phyloP scores from a whole-genome alignment of 2,329 filamentous ascomycete species.

The Apiospora koreana region DNA sequence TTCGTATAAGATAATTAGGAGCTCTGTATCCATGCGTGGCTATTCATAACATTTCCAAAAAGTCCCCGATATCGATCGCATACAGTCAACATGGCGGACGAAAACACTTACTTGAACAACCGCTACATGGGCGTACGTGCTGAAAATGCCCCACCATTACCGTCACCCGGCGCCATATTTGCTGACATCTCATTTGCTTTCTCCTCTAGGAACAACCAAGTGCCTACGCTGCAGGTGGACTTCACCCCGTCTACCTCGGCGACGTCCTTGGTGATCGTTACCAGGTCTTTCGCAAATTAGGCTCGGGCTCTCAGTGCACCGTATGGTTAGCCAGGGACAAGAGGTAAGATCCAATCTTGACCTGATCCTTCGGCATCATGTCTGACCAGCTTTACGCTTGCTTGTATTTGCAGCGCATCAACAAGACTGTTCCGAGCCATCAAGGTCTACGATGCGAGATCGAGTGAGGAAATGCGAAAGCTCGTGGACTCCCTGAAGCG shows the following conservation, averaged over 20 bases:
- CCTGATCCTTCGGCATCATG: background rate
- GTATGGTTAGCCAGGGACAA: constrained; percentile 8
- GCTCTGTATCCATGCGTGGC: background rate
- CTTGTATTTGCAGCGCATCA: background rate
- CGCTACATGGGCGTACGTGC: background rate
- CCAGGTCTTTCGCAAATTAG: constrained; percentile 6
- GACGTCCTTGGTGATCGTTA: constrained; percentile 4
- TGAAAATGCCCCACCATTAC: background rate
- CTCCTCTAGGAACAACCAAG: background rate
- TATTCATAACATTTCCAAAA: background rate
- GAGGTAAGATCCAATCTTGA: background rate
- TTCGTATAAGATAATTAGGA: background rate
- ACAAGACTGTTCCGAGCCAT: background rate
- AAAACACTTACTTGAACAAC: background rate
- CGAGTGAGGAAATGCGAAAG: background rate
- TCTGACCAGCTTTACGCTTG: background rate
- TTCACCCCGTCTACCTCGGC: background rate
- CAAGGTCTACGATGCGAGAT: background rate
- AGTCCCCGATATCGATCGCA: background rate
- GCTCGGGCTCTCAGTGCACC: background rate
- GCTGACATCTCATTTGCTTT: background rate
- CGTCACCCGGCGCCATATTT: background rate
- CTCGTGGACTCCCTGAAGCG: background rate
- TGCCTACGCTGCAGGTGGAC: background rate
- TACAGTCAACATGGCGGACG: background rate